Evolutionary conservation across 108 stramenopile species (phyloP), one percentile per base, ranked within the genome.

Genomic region (Poteriospumella lacustris): DNA sequence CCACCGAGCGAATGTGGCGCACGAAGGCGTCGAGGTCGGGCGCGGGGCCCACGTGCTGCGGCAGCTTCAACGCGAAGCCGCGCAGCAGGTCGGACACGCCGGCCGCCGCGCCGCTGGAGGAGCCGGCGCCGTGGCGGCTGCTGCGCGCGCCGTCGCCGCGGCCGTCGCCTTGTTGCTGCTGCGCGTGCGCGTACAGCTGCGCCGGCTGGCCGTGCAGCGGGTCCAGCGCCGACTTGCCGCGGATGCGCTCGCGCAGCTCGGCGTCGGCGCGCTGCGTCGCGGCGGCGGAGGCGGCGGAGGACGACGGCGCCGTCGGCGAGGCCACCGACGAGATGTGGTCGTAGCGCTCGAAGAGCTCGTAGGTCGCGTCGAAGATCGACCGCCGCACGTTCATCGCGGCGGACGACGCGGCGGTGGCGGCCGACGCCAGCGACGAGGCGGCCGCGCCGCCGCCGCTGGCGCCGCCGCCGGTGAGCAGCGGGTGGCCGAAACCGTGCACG

Each of bases 21-120:
- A 73, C 29, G 41, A 52, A 73, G 36, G 40, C 70, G 9, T 73
- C 70, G 41, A 73, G 26, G 31, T 73, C 70, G 42, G 36, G 36
- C 31, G 36, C 60, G 28, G 12, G 36, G 41, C 36, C 41, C 12
- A 26, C 36, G 9, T 73, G 70, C 3, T 26, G 26, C 5, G 70
- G 70, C 5, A 73, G 41, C 28, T 56, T 44, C 9, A 33, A 38
- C 29, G 36, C 9, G 9, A 73, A 24, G 5, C 36, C 70, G 28
- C 70, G 36, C 29, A 73, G 36, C 9, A 38, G 15, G 36, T 29
- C 3, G 36, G 70, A 31, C 42, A 73, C 12, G 9, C 70, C 70
- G 9, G 47, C 36, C 41, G 36, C 64, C 64, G n/a, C 19, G 12
- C 64, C 19, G 12, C 40, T 67, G 64, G 12, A 15, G 12, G 12